phyloP scores from a whole-genome alignment of 208 protist species.

The Trypanosoma brucei region DNA sequence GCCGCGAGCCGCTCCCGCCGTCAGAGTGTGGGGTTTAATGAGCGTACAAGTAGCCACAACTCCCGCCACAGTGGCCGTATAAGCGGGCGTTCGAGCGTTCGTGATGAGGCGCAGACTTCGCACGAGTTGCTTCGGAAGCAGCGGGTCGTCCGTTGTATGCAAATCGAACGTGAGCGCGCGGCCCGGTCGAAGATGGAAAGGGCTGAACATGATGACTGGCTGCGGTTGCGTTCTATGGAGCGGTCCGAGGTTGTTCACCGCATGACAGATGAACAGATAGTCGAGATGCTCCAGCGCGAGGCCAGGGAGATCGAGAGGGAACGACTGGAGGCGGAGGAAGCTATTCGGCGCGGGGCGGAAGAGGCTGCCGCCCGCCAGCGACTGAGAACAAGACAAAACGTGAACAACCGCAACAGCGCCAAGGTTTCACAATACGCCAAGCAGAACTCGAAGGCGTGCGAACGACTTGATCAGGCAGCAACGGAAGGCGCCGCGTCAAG shows the following conservation, averaged over 20 bases:
- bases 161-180: constrained; percentile 73
- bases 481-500: too few relatives aligned
- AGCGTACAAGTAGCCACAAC: constrained; percentile 35
- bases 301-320: constrained; percentile 40
- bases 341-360: constrained; percentile 32
- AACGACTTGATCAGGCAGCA: too few relatives aligned
- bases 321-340: constrained; percentile 30
- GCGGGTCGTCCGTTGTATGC: constrained; percentile 82
- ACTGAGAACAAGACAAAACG: not conserved
- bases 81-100: constrained; percentile 67
- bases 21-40: constrained; percentile 7
- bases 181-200: constrained; percentile 58
- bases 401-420: constrained; percentile 1
- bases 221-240: constrained; percentile 59
- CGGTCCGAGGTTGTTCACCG: constrained; percentile 67
- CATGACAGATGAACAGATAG: constrained; percentile 69
- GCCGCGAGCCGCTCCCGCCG: constrained; percentile 2
- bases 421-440: not conserved
- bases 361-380: constrained; percentile 23
- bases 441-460: too few relatives aligned
- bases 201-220: constrained; percentile 71
- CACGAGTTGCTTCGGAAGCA: constrained; percentile 82
- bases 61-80: constrained; percentile 63
- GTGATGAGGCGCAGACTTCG: constrained; percentile 64
- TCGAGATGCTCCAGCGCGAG: constrained; percentile 60